These are phyloP conservation scores for Oryza meyeriana DNA, from an alignment of 176 grass and related monocot species.

Conservation along the genomic window DNA sequence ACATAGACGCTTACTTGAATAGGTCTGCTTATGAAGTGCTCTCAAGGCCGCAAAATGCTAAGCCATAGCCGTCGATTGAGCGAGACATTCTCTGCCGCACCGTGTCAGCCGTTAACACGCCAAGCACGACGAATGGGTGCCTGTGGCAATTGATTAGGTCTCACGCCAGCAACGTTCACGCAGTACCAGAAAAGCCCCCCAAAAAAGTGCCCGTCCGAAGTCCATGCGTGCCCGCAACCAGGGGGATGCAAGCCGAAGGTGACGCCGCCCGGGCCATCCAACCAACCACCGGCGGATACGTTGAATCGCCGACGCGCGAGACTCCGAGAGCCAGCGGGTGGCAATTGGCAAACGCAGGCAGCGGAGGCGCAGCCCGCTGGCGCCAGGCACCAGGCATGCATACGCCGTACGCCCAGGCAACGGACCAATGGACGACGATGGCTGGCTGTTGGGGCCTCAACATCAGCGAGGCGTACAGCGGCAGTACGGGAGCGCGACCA, in stretches of 20 bases:
- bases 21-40: no score
- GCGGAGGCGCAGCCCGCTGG: not conserved
- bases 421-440: not conserved
- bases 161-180: not conserved
- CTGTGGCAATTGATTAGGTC: not conserved
- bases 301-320: not conserved
- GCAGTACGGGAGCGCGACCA: not conserved
- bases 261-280: not conserved
- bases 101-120: not conserved
- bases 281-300: not conserved
- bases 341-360: not conserved
- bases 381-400: not conserved
- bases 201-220: no score
- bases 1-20: no score
- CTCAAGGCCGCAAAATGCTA: no score
- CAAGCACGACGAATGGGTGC: not conserved
- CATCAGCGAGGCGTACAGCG: not conserved
- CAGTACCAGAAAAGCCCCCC: not conserved
- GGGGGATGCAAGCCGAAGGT: not conserved
- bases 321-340: not conserved
- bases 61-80: no score
- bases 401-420: not conserved
- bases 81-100: no score
- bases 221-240: not conserved
- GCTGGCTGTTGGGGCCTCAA: not conserved